These are phyloP conservation scores for Plasmodium inui DNA, from an alignment of 169 alveolate species.

Conservation along the genomic window DNA sequence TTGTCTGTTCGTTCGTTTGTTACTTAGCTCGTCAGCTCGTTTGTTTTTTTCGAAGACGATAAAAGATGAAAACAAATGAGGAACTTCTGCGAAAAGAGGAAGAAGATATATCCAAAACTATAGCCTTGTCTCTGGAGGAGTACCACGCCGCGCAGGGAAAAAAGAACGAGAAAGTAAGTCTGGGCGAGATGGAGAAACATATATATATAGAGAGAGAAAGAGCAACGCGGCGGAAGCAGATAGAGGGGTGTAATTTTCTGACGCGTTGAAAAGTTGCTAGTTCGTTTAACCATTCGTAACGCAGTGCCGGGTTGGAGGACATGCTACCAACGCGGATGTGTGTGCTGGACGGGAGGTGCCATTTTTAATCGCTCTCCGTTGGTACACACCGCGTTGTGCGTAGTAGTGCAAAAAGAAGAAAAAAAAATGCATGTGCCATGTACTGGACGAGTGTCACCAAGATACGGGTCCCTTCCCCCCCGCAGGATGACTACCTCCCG, in stretches of 20 bases:
- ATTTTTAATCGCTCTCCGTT: neutral
- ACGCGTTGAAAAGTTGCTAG: neutral
- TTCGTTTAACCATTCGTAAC: neutral
- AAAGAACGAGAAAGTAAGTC: conserved; percentile 23
- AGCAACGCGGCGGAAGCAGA: neutral
- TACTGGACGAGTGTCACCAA: neutral
- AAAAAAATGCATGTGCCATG: neutral
- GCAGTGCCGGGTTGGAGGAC: neutral
- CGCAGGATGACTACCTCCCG: conserved; percentile 10
- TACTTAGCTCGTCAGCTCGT: neutral
- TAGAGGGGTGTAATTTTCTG: neutral
- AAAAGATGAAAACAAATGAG: conserved; percentile 71
- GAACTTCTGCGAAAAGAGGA: conserved; percentile 72
- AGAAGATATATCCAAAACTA: conserved; percentile 67
- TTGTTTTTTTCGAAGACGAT: neutral
- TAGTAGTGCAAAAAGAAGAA: neutral
- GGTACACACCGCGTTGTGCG: neutral
- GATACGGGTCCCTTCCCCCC: neutral
- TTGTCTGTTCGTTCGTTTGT: neutral
- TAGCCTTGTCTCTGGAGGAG: conserved; percentile 65
- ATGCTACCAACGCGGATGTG: neutral
- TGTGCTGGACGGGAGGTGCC: neutral
- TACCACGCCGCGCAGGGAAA: conserved; percentile 42
- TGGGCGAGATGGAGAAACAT: neutral
- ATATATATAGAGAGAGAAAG: neutral